phyloP scores from a whole-genome alignment of 1,139 yeast genomes.

The Geotrichum reessii region DNA sequence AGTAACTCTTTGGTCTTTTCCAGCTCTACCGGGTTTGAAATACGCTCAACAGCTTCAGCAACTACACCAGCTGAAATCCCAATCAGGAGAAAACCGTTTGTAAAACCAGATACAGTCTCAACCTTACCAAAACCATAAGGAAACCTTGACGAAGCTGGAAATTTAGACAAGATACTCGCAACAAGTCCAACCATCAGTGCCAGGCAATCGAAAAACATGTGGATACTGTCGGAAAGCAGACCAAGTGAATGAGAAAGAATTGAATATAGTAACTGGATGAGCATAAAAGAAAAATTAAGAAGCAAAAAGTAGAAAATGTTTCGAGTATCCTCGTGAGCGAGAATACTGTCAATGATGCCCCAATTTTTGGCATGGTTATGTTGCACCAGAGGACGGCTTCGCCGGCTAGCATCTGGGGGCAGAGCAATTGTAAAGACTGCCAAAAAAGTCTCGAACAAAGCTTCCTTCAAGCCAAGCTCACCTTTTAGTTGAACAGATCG shows the following conservation, averaged over 20 bases:
- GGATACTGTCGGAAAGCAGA: conserved; percentile 83
- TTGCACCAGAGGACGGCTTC: conserved; percentile 11
- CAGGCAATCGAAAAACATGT: conserved; percentile 92
- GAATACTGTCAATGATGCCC: conserved; percentile 36
- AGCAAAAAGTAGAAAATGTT: conserved; percentile 84
- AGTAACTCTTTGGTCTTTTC: conserved; percentile 81
- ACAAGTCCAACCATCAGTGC: conserved; percentile 84
- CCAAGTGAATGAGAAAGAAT: conserved; percentile 91
- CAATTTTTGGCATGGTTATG: conserved; percentile 19
- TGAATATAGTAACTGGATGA: conserved; percentile 84
- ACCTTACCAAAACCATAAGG: conserved; percentile 85
- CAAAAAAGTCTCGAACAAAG: conserved; percentile 5
- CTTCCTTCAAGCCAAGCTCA: conserved; percentile 11
- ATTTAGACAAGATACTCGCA: conserved; percentile 64
- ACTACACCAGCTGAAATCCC: conserved; percentile 87
- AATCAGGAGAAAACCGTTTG: conserved; percentile 80
- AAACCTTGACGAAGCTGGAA: conserved; percentile 59
- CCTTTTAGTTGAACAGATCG: conserved; percentile 16
- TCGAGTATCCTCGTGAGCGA: conserved; percentile 64
- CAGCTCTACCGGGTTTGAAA: conserved; percentile 67
- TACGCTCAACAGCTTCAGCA: conserved; percentile 78
- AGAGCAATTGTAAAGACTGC: conserved; percentile 10
- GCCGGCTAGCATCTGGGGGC: conserved; percentile 15
- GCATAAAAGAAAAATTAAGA: conserved; percentile 87
- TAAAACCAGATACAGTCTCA: conserved; percentile 90